A percentile compares a stretch with the other conserved stretches of the same genome.
These are phyloP conservation scores for Metarhizium humberi DNA, from an alignment of 2,329 filamentous ascomycete species.

Conservation along the genomic window DNA sequence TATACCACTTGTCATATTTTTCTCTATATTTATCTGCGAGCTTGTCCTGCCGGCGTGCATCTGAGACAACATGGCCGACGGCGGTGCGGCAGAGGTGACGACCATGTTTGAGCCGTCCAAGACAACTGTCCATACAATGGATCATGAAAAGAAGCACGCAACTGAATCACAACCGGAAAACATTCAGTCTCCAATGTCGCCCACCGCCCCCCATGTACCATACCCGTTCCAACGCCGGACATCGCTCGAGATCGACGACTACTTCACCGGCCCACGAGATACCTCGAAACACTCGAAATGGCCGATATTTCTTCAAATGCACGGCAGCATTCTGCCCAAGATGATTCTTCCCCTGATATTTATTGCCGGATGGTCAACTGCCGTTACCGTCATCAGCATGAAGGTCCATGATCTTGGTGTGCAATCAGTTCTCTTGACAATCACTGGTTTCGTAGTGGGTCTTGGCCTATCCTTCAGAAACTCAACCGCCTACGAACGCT, in stretches of 20 bases:
- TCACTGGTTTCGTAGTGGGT: conserved; percentile 75
- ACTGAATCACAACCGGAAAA: neutral
- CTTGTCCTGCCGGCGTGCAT: neutral
- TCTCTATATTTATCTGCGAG: neutral
- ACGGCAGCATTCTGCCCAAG: conserved; percentile 65
- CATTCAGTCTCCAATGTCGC: conserved; percentile 1
- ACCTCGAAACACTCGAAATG: conserved; percentile 67
- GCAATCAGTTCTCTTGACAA: conserved; percentile 50
- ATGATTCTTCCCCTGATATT: conserved; percentile 61
- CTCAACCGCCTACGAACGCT: conserved; percentile 69
- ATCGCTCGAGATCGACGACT: conserved; percentile 46
- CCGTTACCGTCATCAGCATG: conserved; percentile 48
- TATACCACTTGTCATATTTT: neutral
- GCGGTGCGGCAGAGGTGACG: neutral
- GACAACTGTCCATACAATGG: neutral
- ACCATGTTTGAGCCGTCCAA: neutral
- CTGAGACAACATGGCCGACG: conserved; percentile 2
- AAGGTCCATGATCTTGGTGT: conserved; percentile 28
- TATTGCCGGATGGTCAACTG: conserved; percentile 55
- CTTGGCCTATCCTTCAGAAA: conserved; percentile 69
- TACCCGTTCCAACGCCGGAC: conserved; percentile 17
- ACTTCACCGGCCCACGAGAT: conserved; percentile 59
- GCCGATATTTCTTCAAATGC: conserved; percentile 66
- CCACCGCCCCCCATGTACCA: neutral
- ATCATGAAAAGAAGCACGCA: neutral